Conservation (phyloP, 805 yeast genomes). For the Pichia cephalocereana region DNA sequence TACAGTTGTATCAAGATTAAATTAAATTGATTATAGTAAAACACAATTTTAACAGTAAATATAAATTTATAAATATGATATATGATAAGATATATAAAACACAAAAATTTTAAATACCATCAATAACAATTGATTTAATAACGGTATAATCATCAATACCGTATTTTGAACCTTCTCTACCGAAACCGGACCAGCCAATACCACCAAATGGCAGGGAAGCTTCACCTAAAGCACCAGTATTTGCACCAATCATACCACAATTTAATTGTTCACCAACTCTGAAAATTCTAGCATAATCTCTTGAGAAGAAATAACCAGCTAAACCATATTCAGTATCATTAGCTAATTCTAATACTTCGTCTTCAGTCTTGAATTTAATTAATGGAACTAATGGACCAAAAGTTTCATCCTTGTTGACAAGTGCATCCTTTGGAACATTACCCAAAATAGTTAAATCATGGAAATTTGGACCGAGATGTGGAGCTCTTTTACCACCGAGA, state of each 20-base stretch:
- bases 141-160: constrained; percentile 68
- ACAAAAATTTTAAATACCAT: constrained; percentile 18
- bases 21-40: background rate
- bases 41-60: background rate
- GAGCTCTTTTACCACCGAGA: constrained; percentile 48
- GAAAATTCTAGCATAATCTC: constrained; percentile 44
- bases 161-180: constrained; percentile 70
- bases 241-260: constrained; percentile 76
- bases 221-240: constrained; percentile 64
- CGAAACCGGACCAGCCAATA: constrained; percentile 68
- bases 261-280: constrained; percentile 59
- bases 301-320: constrained; percentile 67
- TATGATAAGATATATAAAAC: background rate
- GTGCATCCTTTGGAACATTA: constrained; percentile 50
- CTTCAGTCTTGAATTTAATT: constrained; percentile 53
- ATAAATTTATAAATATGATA: no score
- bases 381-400: constrained; percentile 77
- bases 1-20: constrained; percentile 47
- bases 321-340: constrained; percentile 65
- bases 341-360: constrained; percentile 53
- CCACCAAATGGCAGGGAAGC: constrained; percentile 73
- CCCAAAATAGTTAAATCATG: constrained; percentile 60
- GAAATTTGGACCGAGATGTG: constrained; percentile 53
- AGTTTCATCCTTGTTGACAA: constrained; percentile 59
- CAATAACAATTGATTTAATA: constrained; percentile 55